A percentile compares a stretch with the other conserved stretches of the same genome.
phyloP scores from a whole-genome alignment of 768 basidiomycete species.

The Strobilomyces echinocephalus region DNA sequence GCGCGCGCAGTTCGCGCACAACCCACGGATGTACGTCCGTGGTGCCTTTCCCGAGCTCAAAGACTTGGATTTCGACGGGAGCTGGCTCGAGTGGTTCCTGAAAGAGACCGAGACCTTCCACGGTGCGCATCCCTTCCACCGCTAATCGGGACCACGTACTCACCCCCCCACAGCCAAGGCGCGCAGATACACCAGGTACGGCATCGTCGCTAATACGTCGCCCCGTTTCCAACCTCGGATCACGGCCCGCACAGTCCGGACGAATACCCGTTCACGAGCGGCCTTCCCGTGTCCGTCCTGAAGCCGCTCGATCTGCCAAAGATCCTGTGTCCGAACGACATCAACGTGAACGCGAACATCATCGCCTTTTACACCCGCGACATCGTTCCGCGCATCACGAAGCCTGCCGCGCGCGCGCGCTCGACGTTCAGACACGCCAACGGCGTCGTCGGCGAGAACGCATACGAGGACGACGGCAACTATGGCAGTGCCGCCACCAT shows the following conservation, averaged over 20 bases:
- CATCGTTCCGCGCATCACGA: constrained; percentile 88
- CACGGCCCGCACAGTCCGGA: constrained; percentile 66
- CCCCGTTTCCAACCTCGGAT: neutral
- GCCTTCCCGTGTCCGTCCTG: constrained; percentile 80
- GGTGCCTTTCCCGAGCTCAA: constrained; percentile 77
- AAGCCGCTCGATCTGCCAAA: constrained; percentile 66
- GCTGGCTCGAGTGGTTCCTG: constrained; percentile 98
- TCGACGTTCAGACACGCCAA: constrained; percentile 60
- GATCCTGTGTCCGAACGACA: constrained; percentile 70
- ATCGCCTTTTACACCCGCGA: constrained; percentile 81
- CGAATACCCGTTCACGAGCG: constrained; percentile 89
- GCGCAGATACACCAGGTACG: constrained; percentile 86
- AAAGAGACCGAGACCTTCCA: constrained; percentile 94
- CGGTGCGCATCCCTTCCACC: constrained; percentile 47
- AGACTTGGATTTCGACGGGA: constrained; percentile 70
- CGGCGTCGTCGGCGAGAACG: constrained; percentile 62
- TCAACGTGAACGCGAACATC: constrained; percentile 88
- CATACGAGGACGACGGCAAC: constrained; percentile 92
- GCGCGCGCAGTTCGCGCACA: constrained; percentile 93
- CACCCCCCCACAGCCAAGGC: constrained; percentile 68
- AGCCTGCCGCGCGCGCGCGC: constrained; percentile 60
- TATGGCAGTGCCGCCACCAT: constrained; percentile 94
- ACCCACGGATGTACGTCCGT: constrained; percentile 80
- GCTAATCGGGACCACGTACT: constrained; percentile 3
- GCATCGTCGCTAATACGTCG: neutral